A percentile compares a stretch with the other conserved stretches of the same genome.
These are phyloP conservation scores for Thuja plicata DNA, from an alignment of 83 land plant species.

Conservation along the genomic window DNA sequence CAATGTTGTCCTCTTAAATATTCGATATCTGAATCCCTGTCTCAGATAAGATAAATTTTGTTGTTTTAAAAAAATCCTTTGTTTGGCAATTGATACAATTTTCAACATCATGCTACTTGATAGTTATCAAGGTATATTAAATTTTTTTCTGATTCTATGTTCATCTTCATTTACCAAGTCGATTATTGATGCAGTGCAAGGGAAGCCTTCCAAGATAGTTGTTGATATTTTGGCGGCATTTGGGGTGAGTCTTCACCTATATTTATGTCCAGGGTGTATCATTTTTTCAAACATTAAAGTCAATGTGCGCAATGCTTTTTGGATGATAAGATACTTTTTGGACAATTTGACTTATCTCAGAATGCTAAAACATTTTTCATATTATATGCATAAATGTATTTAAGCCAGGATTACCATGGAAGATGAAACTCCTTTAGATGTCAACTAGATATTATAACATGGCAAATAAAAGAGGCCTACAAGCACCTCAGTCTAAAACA, in stretches of 20 bases:
- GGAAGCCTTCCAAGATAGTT: slow-evolving; percentile 81
- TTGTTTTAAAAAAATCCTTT: background rate
- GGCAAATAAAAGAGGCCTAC: background rate
- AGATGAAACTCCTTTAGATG: background rate
- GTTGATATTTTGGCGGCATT: slow-evolving; percentile 87
- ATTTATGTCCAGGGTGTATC: background rate
- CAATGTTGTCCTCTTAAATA: background rate
- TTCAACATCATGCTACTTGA: background rate
- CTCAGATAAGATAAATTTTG: background rate
- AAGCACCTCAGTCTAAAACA: background rate
- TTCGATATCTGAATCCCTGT: background rate
- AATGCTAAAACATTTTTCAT: background rate
- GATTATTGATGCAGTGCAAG: slow-evolving; percentile 64
- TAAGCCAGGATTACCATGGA: background rate
- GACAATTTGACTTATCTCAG: background rate
- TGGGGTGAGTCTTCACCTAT: slow-evolving; percentile 68
- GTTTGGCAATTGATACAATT: background rate
- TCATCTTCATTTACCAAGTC: background rate
- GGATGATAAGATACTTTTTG: background rate
- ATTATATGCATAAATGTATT: background rate
- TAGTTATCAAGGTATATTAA: background rate
- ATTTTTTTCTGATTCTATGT: background rate
- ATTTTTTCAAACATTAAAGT: background rate
- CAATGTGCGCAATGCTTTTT: background rate
- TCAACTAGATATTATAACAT: background rate